phyloP scores from a whole-genome alignment of 352 stramenopile species.

The Phytophthora vignae region DNA sequence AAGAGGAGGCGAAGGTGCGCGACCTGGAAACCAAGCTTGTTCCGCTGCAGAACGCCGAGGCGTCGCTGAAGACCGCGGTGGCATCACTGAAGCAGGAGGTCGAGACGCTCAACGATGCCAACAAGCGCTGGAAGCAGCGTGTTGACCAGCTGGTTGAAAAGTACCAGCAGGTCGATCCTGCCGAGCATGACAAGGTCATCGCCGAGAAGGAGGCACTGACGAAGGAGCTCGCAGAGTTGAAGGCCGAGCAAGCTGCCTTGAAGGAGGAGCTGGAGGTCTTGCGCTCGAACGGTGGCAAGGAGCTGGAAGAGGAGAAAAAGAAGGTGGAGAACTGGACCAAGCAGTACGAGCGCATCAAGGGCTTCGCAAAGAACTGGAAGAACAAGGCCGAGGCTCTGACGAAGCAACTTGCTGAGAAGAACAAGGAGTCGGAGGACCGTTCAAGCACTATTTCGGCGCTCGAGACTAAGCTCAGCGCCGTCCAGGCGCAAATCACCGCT shows the following conservation, averaged over 20 bases:
- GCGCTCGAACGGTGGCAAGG: conserved; percentile 53
- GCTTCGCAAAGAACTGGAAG: conserved; percentile 88
- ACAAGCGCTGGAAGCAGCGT: conserved; percentile 81
- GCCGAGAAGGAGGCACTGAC: conserved; percentile 61
- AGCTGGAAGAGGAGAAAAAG: conserved; percentile 68
- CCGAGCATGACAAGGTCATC: conserved; percentile 74
- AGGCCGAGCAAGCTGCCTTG: conserved; percentile 47
- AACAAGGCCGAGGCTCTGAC: conserved; percentile 71
- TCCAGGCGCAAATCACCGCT: conserved; percentile 39
- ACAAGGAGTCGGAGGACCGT: conserved; percentile 68
- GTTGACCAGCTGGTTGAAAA: conserved; percentile 88
- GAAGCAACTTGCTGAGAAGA: conserved; percentile 75
- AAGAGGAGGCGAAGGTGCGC: conserved; percentile 58
- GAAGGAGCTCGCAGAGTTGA: conserved; percentile 56
- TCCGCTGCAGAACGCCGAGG: conserved; percentile 56
- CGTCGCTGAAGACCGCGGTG: conserved; percentile 57
- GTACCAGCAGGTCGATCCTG: conserved; percentile 83
- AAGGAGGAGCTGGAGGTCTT: conserved; percentile 60
- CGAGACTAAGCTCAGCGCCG: conserved; percentile 50
- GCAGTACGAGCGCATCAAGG: conserved; percentile 84
- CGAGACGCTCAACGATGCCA: conserved; percentile 60
- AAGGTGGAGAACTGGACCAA: conserved; percentile 77
- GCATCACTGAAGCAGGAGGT: conserved; percentile 73
- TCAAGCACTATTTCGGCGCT: conserved; percentile 39
- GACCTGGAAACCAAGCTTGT: conserved; percentile 61